Percentiles rank a stretch among this genome's conserved stretches.
These are phyloP conservation scores for Chlamydomonas sp. DNA, from an alignment of 139 green algal genomes.

Conservation along the genomic window DNA sequence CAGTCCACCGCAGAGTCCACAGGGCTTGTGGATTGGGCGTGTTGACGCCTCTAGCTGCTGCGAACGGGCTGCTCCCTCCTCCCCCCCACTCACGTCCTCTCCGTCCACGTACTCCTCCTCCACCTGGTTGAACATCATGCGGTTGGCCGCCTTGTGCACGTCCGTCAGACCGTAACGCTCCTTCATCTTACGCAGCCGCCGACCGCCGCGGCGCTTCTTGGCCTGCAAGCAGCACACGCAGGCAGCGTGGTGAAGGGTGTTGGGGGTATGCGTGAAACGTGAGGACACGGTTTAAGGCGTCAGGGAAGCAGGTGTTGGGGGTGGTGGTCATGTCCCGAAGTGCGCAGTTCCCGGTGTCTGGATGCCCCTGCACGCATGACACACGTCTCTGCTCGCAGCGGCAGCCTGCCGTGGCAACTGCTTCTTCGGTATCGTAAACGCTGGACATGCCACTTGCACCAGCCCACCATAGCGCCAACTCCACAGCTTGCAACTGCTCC, in stretches of 20 bases:
- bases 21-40: too few relatives aligned
- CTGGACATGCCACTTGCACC: too few relatives aligned
- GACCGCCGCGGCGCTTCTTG: constrained; percentile 93
- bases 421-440: too few relatives aligned
- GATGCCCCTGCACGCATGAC: too few relatives aligned
- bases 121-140: constrained; percentile 92
- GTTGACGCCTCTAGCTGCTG: not conserved
- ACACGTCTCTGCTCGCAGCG: too few relatives aligned
- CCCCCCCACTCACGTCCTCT: constrained; percentile 88
- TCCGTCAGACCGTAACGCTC: constrained; percentile 76
- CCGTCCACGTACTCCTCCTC: constrained; percentile 96
- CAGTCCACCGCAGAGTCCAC: too few relatives aligned
- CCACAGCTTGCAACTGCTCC: too few relatives aligned
- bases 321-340: not conserved
- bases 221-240: constrained; percentile 10
- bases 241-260: not conserved
- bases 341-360: too few relatives aligned
- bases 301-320: not conserved
- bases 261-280: not conserved
- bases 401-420: too few relatives aligned
- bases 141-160: constrained; percentile 93
- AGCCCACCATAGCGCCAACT: too few relatives aligned
- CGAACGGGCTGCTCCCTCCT: constrained; percentile 16
- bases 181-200: constrained; percentile 93
- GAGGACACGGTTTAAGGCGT: not conserved